These are phyloP conservation scores for Lactarius tabidus DNA, from an alignment of 768 basidiomycete genomes.

Conservation along the genomic window DNA sequence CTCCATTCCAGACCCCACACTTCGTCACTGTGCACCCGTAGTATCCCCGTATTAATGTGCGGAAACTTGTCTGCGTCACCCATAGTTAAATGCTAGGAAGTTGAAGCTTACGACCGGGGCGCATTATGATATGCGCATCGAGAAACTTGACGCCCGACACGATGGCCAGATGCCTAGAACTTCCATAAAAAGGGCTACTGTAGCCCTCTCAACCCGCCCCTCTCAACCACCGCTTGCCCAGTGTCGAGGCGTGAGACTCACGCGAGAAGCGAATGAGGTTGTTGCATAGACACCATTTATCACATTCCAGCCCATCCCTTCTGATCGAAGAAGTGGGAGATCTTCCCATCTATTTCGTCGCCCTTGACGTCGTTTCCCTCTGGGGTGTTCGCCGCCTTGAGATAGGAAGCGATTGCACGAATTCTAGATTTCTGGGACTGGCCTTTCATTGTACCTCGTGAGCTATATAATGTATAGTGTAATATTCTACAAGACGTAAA, in stretches of 20 bases:
- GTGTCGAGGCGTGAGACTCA: not conserved
- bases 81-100: constrained; percentile 70
- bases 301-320: too few species aligned
- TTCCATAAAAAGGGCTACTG: not conserved
- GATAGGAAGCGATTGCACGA: not conserved
- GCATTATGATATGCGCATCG: constrained; percentile 86
- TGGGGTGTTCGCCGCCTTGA: not conserved
- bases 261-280: not conserved
- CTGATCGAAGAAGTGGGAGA: too few species aligned
- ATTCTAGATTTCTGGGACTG: not conserved
- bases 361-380: not conserved
- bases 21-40: constrained; percentile 86
- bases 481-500: constrained; percentile 19
- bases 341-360: not conserved
- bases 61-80: constrained; percentile 81
- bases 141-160: constrained; percentile 36
- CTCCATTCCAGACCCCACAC: constrained; percentile 98
- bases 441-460: constrained; percentile 11
- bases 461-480: constrained; percentile 24
- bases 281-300: too few species aligned
- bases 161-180: not conserved
- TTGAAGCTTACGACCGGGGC: constrained; percentile 39
- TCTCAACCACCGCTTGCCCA: not conserved
- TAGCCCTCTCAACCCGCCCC: not conserved
- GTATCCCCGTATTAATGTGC: constrained; percentile 73